Evolutionary conservation across 257 asterid genomes (phyloP).

Genomic region (Capsicum pubescens): DNA sequence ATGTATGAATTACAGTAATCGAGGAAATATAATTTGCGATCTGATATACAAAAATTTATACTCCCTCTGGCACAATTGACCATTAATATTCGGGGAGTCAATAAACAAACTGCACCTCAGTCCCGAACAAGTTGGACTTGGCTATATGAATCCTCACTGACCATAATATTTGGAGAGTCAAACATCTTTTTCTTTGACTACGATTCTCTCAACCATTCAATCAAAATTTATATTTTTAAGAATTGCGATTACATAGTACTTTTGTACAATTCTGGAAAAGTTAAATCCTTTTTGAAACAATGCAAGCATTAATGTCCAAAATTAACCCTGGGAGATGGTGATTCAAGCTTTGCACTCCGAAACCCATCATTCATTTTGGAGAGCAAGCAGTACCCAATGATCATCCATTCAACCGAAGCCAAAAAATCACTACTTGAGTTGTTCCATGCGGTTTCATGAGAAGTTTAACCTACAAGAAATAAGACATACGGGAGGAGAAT

Average conservation of each 20-base stretch:
- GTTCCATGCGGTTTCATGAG: not conserved
- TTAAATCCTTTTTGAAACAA: not conserved
- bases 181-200: not conserved
- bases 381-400: not conserved
- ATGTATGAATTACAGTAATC: constrained; percentile 22
- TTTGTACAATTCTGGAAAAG: not conserved
- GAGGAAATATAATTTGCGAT: not conserved
- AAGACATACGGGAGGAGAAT: constrained; percentile 1
- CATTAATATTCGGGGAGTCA: not conserved
- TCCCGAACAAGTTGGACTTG: not conserved
- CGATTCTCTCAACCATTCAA: not conserved
- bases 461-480: not conserved
- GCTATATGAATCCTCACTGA: not conserved
- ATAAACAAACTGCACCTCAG: not conserved
- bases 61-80: not conserved
- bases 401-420: not conserved
- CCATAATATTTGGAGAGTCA: not conserved
- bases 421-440: not conserved
- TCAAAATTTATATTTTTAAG: not conserved
- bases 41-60: not conserved
- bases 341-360: not conserved
- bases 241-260: not conserved
- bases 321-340: not conserved
- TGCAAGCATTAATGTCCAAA: not conserved
- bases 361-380: not conserved